Evolutionary conservation across 768 basidiomycete species (phyloP).

Genomic region (Coprinopsis marcescibilis): DNA sequence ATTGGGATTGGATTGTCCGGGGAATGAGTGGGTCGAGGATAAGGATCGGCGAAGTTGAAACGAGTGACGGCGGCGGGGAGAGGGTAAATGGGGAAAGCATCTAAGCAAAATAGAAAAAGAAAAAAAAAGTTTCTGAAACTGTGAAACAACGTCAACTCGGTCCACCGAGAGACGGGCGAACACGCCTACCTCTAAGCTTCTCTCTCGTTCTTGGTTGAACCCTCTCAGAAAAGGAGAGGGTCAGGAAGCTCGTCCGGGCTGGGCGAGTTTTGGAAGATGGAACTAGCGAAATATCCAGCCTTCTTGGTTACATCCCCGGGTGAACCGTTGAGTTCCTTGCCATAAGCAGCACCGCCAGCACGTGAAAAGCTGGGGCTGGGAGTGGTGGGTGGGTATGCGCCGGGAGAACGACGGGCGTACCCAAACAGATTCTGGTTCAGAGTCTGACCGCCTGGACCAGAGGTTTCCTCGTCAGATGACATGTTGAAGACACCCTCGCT

Average conservation of each 20-base stretch:
- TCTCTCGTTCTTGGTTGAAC: constrained; percentile 18
- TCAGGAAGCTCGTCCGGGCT: constrained; percentile 77
- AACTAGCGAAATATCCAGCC: constrained; percentile 67
- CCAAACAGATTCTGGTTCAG: constrained; percentile 21
- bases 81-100: not conserved
- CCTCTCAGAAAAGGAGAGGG: constrained; percentile 49
- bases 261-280: constrained; percentile 81
- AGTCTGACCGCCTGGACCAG: constrained; percentile 27
- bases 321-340: constrained; percentile 13
- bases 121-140: constrained; percentile 4
- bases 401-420: constrained; percentile 16
- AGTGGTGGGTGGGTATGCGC: constrained; percentile 14
- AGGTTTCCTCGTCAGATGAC: constrained; percentile 65
- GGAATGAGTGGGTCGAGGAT: not conserved
- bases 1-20: constrained; percentile 5
- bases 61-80: not conserved
- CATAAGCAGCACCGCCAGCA: constrained; percentile 7
- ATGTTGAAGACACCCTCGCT: constrained; percentile 73
- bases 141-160: not conserved
- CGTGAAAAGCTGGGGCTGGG: constrained; percentile 12
- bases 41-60: not conserved
- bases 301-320: constrained; percentile 21
- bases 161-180: not conserved
- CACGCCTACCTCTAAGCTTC: constrained; percentile 23
- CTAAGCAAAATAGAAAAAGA: not conserved